These are phyloP conservation scores for Dactylonectria macrodidyma DNA, from an alignment of 2,329 filamentous ascomycete genomes.

Conservation along the genomic window DNA sequence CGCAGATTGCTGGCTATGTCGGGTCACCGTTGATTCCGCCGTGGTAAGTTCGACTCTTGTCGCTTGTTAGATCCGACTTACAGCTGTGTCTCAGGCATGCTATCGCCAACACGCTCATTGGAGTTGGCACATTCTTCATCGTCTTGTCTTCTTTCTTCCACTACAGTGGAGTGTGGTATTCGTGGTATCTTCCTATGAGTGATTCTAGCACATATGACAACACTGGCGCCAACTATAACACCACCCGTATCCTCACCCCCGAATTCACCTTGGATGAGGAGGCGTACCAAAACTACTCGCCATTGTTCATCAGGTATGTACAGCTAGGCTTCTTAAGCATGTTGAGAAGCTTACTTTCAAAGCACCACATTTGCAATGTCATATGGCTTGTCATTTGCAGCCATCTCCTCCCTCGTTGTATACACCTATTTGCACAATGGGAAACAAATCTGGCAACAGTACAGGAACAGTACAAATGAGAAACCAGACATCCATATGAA, in stretches of 20 bases:
- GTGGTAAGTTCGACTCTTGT: constrained; percentile 63
- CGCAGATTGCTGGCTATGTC: constrained; percentile 78
- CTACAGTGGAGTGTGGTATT: constrained; percentile 77
- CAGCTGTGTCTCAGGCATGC: constrained; percentile 66
- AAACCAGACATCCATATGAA: constrained; percentile 77
- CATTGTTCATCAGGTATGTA: constrained; percentile 72
- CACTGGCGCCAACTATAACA: constrained; percentile 75
- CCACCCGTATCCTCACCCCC: constrained; percentile 72
- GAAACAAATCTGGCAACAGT: constrained; percentile 75
- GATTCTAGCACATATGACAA: constrained; percentile 82
- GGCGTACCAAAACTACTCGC: constrained; percentile 78
- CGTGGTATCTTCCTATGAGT: constrained; percentile 76
- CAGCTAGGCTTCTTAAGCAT: no score
- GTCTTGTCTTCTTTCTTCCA: constrained; percentile 73
- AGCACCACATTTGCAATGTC: constrained; percentile 80
- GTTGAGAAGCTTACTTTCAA: constrained; percentile 26
- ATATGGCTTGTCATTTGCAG: constrained; percentile 81
- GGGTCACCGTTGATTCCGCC: constrained; percentile 79
- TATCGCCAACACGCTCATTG: constrained; percentile 80
- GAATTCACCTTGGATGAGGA: constrained; percentile 74
- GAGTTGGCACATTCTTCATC: constrained; percentile 76
- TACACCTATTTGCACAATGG: constrained; percentile 79
- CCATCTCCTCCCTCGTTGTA: constrained; percentile 78
- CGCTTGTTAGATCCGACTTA: not conserved
- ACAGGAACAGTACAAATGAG: constrained; percentile 70